phyloP scores from a whole-genome alignment of 371 early-diverging fungal species.

The Mortierella sp. region DNA sequence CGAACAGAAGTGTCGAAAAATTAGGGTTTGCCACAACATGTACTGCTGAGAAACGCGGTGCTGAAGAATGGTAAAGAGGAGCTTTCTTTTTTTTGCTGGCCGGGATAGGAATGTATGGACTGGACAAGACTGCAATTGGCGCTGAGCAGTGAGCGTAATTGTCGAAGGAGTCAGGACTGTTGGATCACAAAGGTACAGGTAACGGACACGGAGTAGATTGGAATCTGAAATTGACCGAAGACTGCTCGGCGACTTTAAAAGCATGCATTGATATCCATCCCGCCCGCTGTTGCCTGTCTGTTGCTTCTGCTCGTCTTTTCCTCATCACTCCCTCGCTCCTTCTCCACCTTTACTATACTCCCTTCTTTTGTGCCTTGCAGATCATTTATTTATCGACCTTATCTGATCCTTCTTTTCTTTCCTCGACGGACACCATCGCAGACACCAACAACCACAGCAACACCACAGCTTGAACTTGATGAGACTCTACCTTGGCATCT shows the following conservation, averaged over 20 bases:
- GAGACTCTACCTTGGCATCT: slow-evolving; percentile 27
- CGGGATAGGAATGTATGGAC: slow-evolving; percentile 13
- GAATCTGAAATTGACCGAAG: background rate
- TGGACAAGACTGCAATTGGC: slow-evolving; percentile 27
- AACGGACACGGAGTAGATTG: background rate
- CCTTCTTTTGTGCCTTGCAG: background rate
- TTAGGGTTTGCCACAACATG: background rate
- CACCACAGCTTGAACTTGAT: background rate
- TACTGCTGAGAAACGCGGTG: background rate
- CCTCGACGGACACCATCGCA: background rate
- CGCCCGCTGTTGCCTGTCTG: background rate
- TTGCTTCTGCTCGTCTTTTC: too few relatives aligned
- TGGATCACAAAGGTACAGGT: background rate
- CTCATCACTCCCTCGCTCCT: background rate
- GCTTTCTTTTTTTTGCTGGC: background rate
- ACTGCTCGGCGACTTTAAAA: background rate
- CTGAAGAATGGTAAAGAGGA: background rate
- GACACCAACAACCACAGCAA: background rate
- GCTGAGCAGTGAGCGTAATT: background rate
- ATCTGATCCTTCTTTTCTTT: background rate
- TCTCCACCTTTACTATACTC: background rate
- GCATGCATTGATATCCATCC: background rate
- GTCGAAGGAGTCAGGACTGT: background rate
- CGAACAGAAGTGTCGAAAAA: too few relatives aligned
- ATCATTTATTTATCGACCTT: too few relatives aligned